Percentiles rank a stretch among this genome's conserved stretches.
Conservation (phyloP, 2,329 filamentous ascomycete genomes). For the Cordyceps javanica region DNA sequence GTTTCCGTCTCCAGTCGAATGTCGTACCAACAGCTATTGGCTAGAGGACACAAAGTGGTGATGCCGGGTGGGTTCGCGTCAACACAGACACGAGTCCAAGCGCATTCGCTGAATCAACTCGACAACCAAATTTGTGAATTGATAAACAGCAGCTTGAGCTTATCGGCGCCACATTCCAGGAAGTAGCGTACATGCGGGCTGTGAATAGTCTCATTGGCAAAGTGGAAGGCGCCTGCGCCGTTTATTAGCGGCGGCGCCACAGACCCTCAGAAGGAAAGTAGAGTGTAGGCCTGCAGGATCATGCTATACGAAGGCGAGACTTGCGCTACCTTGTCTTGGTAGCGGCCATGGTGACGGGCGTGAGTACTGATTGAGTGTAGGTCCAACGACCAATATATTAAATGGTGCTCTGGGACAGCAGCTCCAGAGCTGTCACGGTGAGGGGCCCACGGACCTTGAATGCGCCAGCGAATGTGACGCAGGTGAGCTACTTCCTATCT, state of each 20-base stretch:
- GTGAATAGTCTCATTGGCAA: neutral
- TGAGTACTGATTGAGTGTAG: neutral
- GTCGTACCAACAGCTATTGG: neutral
- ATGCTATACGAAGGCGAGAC: neutral
- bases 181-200: neutral
- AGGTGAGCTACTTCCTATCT: neutral
- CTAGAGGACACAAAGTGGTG: neutral
- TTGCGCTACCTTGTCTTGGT: neutral
- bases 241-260: neutral
- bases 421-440: neutral
- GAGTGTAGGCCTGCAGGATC: neutral
- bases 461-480: neutral
- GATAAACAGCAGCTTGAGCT: neutral
- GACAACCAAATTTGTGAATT: neutral
- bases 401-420: neutral
- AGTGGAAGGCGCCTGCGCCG: neutral
- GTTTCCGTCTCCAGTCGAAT: neutral
- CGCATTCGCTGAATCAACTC: neutral
- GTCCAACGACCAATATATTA: neutral
- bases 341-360: neutral
- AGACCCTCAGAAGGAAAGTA: neutral
- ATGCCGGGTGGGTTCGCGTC: neutral
- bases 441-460: neutral
- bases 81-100: neutral
- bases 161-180: neutral